Evolutionary conservation across 805 yeast genomes (phyloP).

Genomic region (Sungouiozyma ichnusensis): DNA sequence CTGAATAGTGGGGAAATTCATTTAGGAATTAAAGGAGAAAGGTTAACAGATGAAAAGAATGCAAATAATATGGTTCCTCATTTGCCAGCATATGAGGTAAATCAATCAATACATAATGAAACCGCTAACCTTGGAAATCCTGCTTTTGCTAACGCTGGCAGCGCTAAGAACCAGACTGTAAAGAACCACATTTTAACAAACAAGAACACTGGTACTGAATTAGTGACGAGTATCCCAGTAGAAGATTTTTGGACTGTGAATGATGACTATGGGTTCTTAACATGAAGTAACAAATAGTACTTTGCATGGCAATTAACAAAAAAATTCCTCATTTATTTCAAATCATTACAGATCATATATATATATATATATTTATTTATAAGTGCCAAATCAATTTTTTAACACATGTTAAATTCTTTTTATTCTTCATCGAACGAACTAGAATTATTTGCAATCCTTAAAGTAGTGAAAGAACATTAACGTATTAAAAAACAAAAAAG

Average conservation of each 20-base stretch:
- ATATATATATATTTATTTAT: no score
- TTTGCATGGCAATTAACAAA: neutral
- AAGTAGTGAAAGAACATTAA: no score
- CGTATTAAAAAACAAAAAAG: no score
- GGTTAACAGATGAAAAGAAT: neutral
- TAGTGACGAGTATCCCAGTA: slow-evolving; percentile 13
- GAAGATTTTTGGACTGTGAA: slow-evolving; percentile 39
- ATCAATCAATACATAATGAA: neutral
- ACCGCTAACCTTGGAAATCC: neutral
- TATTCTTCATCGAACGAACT: no score
- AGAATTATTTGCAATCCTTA: no score
- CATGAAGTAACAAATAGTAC: slow-evolving; percentile 16
- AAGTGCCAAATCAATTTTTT: no score
- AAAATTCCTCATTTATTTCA: no score
- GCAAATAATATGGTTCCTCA: neutral
- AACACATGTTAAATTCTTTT: no score
- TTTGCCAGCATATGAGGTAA: neutral
- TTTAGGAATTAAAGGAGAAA: neutral
- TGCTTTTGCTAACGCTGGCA: slow-evolving; percentile 2
- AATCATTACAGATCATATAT: no score
- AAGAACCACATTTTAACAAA: slow-evolving; percentile 1
- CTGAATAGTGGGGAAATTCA: slow-evolving; percentile 4
- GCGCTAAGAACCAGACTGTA: slow-evolving; percentile 2
- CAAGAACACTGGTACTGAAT: neutral
- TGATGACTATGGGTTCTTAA: slow-evolving; percentile 38